Percentiles rank a stretch among this genome's conserved stretches.
Conservation (phyloP, 768 basidiomycete genomes). For the Lactarius indigo region DNA sequence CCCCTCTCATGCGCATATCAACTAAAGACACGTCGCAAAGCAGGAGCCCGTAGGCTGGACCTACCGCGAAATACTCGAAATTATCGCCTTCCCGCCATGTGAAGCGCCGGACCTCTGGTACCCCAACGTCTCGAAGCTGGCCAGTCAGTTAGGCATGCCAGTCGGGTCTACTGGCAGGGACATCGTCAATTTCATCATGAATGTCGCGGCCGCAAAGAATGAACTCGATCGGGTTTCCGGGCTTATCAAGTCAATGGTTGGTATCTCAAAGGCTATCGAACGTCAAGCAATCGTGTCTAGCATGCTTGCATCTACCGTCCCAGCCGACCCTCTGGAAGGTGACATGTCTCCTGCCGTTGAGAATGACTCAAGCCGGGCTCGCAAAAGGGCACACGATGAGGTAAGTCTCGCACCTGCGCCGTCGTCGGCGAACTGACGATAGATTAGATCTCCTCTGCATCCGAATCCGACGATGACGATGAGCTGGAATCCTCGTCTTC, state of each 20-base stretch:
- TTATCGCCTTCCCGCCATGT: neutral
- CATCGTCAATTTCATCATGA: neutral
- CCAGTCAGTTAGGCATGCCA: neutral
- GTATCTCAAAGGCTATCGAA: constrained; percentile 4
- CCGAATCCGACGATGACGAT: neutral
- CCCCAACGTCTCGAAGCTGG: neutral
- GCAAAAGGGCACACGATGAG: constrained; percentile 3
- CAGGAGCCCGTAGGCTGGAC: constrained; percentile 11
- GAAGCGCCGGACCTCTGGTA: constrained; percentile 1
- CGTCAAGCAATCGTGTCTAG: neutral
- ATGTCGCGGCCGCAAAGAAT: neutral
- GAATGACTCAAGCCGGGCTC: neutral
- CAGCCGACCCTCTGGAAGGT: neutral
- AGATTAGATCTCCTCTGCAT: constrained; percentile 1
- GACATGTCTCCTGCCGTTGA: neutral
- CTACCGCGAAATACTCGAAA: constrained; percentile 6
- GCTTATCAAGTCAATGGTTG: neutral
- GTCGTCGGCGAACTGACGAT: neutral
- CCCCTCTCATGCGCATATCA: no score
- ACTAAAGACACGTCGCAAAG: neutral
- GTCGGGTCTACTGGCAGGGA: neutral
- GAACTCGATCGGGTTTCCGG: neutral
- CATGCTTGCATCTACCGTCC: neutral
- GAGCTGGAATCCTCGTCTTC: neutral
- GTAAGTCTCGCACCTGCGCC: neutral